Base-by-base conservation (phyloP, 495 filamentous ascomycete genomes). In the Xylaria nigripes region DNA sequence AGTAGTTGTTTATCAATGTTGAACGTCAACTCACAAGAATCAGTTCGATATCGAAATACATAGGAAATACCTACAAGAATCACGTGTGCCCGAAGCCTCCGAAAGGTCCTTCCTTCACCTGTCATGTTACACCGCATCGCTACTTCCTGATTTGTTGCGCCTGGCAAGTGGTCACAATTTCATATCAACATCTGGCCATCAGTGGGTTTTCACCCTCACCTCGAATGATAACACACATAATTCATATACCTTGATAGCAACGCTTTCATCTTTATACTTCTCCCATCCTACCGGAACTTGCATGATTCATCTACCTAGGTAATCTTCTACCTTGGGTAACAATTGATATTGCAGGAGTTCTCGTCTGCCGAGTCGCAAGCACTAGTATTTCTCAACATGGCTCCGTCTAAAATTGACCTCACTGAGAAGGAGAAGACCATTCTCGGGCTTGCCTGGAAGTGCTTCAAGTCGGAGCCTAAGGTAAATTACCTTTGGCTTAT, bases 391-490 rank as follows among this genome's bases (percentile, higher is more conserved):
- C 9, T 38, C 45, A 34, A 22, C 1, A 62, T 62, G 62, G 41
- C 54, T 5, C 25, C 13, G 12, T 21, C 48, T 2, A 50, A 50
- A 30, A 59, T 46, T n/a, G 57, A 48, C 0, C 45, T 65, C 30
- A 42, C 57, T 7, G 60, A 65, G 18, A 62, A 60, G 34, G 62
- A 65, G 27, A 12, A 50, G 13, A 44, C 36, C 9, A 48, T 62
- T 7, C 55, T 65, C 8, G 54, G 47, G 2, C 25, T 56, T 6
- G 54, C 59, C 22, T 65, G 62, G 60, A 32, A 47, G 16, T 65
- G 62, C 47, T 56, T 62, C 30, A 55, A 49, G 16, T 15, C 43
- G 0, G 21, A 21, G 2, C 57, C 62, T 0, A 56, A 65, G 29
- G 62, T 65, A 50, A 18, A 32, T 45, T 3, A n/a, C n/a, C 5